phyloP scores from a whole-genome alignment of 768 basidiomycete species.

The Leccinum incarnatum region DNA sequence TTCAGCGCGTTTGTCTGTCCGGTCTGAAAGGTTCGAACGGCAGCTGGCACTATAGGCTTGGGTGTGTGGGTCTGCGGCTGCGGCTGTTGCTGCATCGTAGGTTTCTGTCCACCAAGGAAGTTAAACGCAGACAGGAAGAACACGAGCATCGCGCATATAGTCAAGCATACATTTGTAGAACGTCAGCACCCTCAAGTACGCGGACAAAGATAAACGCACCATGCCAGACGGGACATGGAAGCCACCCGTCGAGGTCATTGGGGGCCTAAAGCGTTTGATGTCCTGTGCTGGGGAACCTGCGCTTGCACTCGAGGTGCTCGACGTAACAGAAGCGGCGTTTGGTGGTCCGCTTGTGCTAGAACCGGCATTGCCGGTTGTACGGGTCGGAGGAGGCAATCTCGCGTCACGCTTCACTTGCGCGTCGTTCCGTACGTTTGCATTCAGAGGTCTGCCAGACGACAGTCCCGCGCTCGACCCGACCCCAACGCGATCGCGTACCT shows the following conservation, averaged over 20 bases:
- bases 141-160: conserved; percentile 3
- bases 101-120: neutral
- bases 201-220: conserved; percentile 30
- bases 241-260: conserved; percentile 40
- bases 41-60: conserved; percentile 5
- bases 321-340: neutral
- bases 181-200: neutral
- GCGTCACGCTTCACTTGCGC: neutral
- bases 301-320: conserved; percentile 1
- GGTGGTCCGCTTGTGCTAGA: neutral
- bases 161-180: neutral
- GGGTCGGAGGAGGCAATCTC: neutral
- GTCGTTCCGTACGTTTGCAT: neutral
- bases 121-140: neutral
- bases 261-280: neutral
- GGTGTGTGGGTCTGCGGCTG: neutral
- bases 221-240: conserved; percentile 48
- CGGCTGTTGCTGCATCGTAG: conserved; percentile 5
- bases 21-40: conserved; percentile 8
- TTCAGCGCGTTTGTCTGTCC: conserved; percentile 26
- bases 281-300: neutral
- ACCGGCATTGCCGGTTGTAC: neutral
- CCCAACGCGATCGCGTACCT: conserved; percentile 4
- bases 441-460: neutral
- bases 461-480: neutral